A percentile compares a stretch with the other conserved stretches of the same genome.
These are phyloP conservation scores for Paracorniculantispora psalliotae DNA, from an alignment of 2,329 filamentous ascomycete species.

Conservation along the genomic window DNA sequence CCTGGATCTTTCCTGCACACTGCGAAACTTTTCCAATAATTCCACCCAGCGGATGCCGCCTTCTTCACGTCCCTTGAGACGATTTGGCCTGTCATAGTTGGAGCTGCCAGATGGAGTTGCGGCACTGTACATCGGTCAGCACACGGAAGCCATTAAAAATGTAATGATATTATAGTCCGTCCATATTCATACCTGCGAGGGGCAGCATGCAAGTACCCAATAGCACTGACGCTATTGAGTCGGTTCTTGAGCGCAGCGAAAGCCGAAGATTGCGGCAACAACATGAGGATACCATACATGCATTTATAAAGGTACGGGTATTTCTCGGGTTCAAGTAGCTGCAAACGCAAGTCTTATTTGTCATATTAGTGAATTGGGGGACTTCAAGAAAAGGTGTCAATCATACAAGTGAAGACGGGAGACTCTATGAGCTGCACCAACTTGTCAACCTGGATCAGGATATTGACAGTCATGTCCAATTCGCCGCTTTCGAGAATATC, in stretches of 20 bases:
- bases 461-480: conserved; percentile 97
- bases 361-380: not conserved
- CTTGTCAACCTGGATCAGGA: conserved; percentile 98
- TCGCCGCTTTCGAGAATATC: conserved; percentile 61
- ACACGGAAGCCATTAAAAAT: not conserved
- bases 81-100: conserved; percentile 66
- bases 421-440: conserved; percentile 94
- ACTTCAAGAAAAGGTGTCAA: not conserved
- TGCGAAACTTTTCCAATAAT: conserved; percentile 88
- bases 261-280: conserved; percentile 94
- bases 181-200: conserved; percentile 62
- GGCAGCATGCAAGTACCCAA: conserved; percentile 85
- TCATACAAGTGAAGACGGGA: conserved; percentile 91
- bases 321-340: conserved; percentile 90
- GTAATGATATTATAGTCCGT: not conserved
- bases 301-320: conserved; percentile 97
- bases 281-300: conserved; percentile 93
- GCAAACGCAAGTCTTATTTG: conserved; percentile 74
- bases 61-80: conserved; percentile 78
- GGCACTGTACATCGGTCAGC: conserved; percentile 28
- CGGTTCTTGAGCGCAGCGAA: conserved; percentile 96
- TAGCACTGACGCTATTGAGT: conserved; percentile 93
- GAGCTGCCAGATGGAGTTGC: conserved; percentile 45
- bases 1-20: conserved; percentile 80
- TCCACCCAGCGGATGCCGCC: conserved; percentile 86